These are phyloP conservation scores for Chaetomium sp. DNA, from an alignment of 2,329 filamentous ascomycete species.

Conservation along the genomic window DNA sequence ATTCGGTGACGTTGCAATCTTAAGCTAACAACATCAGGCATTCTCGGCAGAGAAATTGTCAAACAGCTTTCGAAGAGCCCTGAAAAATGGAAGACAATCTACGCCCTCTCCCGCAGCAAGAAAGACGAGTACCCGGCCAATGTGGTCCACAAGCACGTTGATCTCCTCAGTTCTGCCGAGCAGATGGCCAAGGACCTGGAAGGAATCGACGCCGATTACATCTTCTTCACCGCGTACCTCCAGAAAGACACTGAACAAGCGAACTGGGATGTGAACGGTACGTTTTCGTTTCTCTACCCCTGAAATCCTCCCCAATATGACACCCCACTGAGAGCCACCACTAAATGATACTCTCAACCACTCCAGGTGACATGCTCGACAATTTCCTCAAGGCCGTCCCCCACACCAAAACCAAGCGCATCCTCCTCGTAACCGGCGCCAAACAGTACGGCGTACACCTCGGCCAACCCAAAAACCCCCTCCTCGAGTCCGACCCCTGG, in stretches of 20 bases:
- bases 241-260: slow-evolving; percentile 22
- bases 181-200: slow-evolving; percentile 24
- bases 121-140: slow-evolving; percentile 20
- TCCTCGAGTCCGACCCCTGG: slow-evolving; percentile 41
- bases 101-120: slow-evolving; percentile 25
- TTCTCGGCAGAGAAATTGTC: slow-evolving; percentile 25
- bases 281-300: neutral
- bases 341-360: neutral
- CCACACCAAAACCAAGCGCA: slow-evolving; percentile 37
- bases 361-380: slow-evolving; percentile 35
- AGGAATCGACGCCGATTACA: slow-evolving; percentile 21
- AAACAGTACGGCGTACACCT: slow-evolving; percentile 51
- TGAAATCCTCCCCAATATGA: neutral
- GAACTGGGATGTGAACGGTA: slow-evolving; percentile 26
- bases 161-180: slow-evolving; percentile 21
- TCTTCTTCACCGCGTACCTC: slow-evolving; percentile 25
- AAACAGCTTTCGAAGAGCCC: slow-evolving; percentile 16
- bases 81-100: slow-evolving; percentile 19
- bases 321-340: neutral
- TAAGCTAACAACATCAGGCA: slow-evolving; percentile 13
- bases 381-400: slow-evolving; percentile 42
- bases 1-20: neutral
- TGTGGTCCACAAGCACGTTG: slow-evolving; percentile 21
- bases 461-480: slow-evolving; percentile 40
- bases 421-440: slow-evolving; percentile 42